Evolutionary conservation across 2,329 filamentous ascomycete species (phyloP), one percentile per base, ranked within the genome.

Genomic region (Cadophora gregata): DNA sequence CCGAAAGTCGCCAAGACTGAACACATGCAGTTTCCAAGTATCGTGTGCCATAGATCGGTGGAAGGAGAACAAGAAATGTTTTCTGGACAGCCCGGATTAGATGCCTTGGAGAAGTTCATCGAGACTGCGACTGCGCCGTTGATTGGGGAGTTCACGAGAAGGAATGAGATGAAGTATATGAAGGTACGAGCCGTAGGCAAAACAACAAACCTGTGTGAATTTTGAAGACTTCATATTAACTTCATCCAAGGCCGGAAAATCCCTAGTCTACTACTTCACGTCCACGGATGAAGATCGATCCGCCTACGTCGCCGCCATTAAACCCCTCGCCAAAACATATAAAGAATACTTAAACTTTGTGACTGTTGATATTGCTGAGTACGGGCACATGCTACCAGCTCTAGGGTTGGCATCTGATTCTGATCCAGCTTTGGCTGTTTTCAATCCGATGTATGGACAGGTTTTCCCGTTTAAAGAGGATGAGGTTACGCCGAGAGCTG

Each of bases 291-390:
- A 66, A 9, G 77, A 81, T 36, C 78, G 78, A 3, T 74, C 79
- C 3, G 69, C 65, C 1, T 84, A 80, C 70, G 72, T 77, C 4
- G 55, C 71, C 0, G 71, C 75, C 6, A 76, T 85, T 59, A 74
- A 76, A 19, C 77, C 79, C 4, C 71, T 83, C 1, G 83, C 83
- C 1, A 80, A 79, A 66, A 79, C 79, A 68, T 84, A 82, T 72
- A 69, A 75, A 63, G 81, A 84, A 14, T 84, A 83, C 64, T 77
- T 85, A 14, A 76, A 74, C 63, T 85, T 85, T 67, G 80, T 82
- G 4, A 84, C 81, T 0, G 80, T 84, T 1, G 81, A 85, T 65
- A 75, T 77, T 0, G 65, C 70, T 33, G 81, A 84, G 67, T 85
- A 85, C 69, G 78, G 76, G 4, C 80, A 83, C 27, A 81, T 84